phyloP scores from a whole-genome alignment of 2,329 filamentous ascomycete genomes.

The Fusarium fracticaudum region DNA sequence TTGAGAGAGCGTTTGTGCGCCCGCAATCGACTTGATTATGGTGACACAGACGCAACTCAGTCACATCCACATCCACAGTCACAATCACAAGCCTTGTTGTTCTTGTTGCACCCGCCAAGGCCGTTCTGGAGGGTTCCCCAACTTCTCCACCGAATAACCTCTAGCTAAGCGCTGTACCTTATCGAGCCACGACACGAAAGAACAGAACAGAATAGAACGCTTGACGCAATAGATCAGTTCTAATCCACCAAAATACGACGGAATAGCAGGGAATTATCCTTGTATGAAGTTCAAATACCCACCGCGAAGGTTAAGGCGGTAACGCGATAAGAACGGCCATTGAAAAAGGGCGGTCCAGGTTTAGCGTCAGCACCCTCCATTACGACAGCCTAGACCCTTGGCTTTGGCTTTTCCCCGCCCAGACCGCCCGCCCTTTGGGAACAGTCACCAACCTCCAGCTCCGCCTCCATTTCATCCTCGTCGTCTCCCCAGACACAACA shows the following conservation, averaged over 20 bases:
- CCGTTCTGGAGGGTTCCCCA: constrained; percentile 6
- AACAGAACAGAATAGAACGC: neutral
- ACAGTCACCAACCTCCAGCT: neutral
- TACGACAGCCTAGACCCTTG: neutral
- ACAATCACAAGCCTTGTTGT: neutral
- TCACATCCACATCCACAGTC: neutral
- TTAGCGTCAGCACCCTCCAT: neutral
- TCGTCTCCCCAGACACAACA: neutral
- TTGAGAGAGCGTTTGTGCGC: neutral
- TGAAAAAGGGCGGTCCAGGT: neutral
- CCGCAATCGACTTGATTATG: neutral
- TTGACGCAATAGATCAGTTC: neutral
- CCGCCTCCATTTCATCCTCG: neutral
- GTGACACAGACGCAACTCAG: neutral
- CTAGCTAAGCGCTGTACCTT: neutral
- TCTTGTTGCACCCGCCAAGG: neutral
- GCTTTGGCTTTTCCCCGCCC: neutral
- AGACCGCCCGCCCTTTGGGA: neutral
- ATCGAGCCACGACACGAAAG: neutral
- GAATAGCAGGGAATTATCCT: neutral
- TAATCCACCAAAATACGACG: rapidly evolving
- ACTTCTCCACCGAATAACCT: neutral
- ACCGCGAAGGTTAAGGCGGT: rapidly evolving
- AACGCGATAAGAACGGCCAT: neutral
- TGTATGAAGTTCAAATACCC: neutral